Evolutionary conservation across 2,329 filamentous ascomycete species (phyloP).

Genomic region (Penicillium sp.): DNA sequence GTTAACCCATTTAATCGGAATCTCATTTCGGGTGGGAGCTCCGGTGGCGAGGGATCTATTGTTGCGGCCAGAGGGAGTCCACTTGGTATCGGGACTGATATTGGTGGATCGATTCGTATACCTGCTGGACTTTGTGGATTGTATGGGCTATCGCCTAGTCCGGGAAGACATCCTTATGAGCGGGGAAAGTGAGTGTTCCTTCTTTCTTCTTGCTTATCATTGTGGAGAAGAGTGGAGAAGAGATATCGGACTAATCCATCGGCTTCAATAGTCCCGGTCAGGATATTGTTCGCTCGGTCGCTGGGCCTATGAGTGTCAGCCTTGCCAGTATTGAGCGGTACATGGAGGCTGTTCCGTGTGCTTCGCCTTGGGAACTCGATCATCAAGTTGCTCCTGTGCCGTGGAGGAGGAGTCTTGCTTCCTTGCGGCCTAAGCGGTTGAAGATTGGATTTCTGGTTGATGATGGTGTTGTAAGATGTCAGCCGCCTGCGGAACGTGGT

Average conservation of each 20-base stretch:
- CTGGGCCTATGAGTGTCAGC: slow-evolving; percentile 30
- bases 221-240: neutral
- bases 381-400: slow-evolving; percentile 37
- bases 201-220: neutral
- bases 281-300: slow-evolving; percentile 29
- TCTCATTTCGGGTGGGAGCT: slow-evolving; percentile 54
- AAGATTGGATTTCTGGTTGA: slow-evolving; percentile 62
- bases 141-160: slow-evolving; percentile 48
- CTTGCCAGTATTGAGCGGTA: slow-evolving; percentile 31
- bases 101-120: slow-evolving; percentile 55
- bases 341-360: slow-evolving; percentile 35
- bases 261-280: slow-evolving; percentile 21
- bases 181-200: slow-evolving; percentile 31
- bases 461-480: slow-evolving; percentile 60
- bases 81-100: slow-evolving; percentile 56
- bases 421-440: slow-evolving; percentile 44
- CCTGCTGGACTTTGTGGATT: slow-evolving; percentile 57
- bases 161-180: slow-evolving; percentile 38
- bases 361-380: slow-evolving; percentile 40
- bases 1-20: slow-evolving; percentile 54
- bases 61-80: slow-evolving; percentile 51
- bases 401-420: slow-evolving; percentile 32
- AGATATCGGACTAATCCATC: neutral
- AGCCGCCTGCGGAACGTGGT: slow-evolving; percentile 60
- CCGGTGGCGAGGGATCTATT: slow-evolving; percentile 55